Evolutionary conservation across 164 flowering plant species (phyloP), one percentile per base, ranked within the genome.

Genomic region (Dillenia suffruticosa): DNA sequence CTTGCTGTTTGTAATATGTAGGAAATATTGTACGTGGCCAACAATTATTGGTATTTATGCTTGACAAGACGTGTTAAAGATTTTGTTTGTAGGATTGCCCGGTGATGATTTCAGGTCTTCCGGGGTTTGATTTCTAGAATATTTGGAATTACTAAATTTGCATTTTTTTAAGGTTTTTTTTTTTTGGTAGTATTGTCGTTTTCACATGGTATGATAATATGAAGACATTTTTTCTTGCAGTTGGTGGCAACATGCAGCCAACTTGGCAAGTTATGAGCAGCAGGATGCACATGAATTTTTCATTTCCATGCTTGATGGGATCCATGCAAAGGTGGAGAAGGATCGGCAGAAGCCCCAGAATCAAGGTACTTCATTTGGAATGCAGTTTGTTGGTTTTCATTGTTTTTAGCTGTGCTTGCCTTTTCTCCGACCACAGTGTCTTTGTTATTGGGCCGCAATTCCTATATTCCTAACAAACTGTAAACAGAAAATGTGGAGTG

Each of bases 251-350:
- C 92, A 92, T 74, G 92, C 98, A 12, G 86, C 89, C 54, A 87
- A 92, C 55, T 74, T 89, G 65, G 98, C 98, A 54, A 92, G 89
- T 77, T 92, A 92, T 73, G 96, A 92, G 52, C 96, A 92, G 67
- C 98, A 92, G 68, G 98, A 92, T 80, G 98, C 98, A 1, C 98
- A 92, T 72, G 98, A 92, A 45, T 89, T 92, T 65, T 86, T 92
- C 79, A 89, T 92, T 52, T 89, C 98, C 44, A 78, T 92, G 81
- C 87, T 92, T 50, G 93, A 88, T 73, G 88, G 88, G 57, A 87
- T 92, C 44, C 98, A 89, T 71, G 98, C 89, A 70, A 87, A 81
- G 70, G 86, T 77, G 74, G 88, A 77, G 60, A 78, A 73, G 70
- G 89, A 81, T 59, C 57, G 62, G 51, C 57, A 71, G 57, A 85